Conservation (phyloP, 2,329 filamentous ascomycete species). For the Didymella pomorum region DNA sequence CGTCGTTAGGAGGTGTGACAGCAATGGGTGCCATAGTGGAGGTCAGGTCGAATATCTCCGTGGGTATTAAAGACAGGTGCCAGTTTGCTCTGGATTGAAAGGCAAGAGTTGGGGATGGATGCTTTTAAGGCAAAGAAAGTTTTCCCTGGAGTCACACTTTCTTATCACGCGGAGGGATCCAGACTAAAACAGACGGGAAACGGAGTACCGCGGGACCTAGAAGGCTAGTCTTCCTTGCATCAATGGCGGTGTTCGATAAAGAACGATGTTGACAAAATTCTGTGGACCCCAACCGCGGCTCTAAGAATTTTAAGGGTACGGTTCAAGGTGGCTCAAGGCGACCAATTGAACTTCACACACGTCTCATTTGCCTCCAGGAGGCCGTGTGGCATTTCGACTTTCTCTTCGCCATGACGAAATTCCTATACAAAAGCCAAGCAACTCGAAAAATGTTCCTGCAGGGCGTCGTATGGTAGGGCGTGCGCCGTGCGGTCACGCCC, state of each 20-base stretch:
- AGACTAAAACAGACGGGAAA: conserved; percentile 13
- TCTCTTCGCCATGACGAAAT: conserved; percentile 11
- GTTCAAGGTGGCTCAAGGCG: conserved; percentile 5
- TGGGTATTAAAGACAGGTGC: conserved; percentile 5
- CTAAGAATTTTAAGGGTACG: conserved; percentile 10
- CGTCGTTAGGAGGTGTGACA: conserved; percentile 40
- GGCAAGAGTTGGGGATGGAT: conserved; percentile 12
- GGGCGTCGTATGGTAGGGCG: conserved; percentile 28
- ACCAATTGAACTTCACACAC: conserved; percentile 1
- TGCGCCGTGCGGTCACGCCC: conserved; percentile 25
- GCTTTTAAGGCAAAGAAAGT: conserved; percentile 32
- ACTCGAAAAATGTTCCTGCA: conserved; percentile 10
- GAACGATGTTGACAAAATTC: conserved; percentile 17
- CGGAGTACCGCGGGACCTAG: conserved; percentile 26
- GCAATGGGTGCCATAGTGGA: conserved; percentile 44
- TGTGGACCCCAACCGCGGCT: conserved; percentile 14
- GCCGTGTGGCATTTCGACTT: neutral
- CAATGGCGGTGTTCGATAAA: conserved; percentile 27
- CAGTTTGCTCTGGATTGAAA: conserved; percentile 3
- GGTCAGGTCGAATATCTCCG: conserved; percentile 1
- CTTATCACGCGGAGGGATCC: conserved; percentile 34
- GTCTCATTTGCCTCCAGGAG: neutral
- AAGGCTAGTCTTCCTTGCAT: conserved; percentile 23
- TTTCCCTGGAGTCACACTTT: conserved; percentile 38
- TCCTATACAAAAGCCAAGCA: conserved; percentile 10